Evolutionary conservation across 139 green algal species (phyloP).

Genomic region (Volvox africanus): DNA sequence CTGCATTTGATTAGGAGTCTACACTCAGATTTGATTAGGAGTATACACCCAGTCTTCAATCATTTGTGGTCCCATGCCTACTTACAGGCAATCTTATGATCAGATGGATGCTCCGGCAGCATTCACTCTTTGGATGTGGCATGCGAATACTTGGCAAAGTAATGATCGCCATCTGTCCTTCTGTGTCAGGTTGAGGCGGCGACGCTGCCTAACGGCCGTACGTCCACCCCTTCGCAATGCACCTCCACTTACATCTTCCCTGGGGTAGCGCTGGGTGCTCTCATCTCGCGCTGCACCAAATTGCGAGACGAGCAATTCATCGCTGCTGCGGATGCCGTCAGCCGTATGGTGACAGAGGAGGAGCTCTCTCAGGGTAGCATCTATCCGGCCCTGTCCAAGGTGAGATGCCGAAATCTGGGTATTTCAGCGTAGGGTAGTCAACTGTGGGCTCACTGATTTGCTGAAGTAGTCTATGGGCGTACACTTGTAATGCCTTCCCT

Average conservation of each 20-base stretch:
- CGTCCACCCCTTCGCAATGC: slow-evolving; percentile 57
- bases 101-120: no score
- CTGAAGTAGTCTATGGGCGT: no score
- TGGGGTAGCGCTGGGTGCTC: slow-evolving; percentile 61
- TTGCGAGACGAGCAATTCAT: slow-evolving; percentile 90
- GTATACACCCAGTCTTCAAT: no score
- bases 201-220: slow-evolving; percentile 42
- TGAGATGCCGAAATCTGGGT: slow-evolving; percentile 35
- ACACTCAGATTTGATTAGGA: no score
- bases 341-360: slow-evolving; percentile 75
- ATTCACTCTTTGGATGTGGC: no score
- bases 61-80: no score
- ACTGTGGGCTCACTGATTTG: no score
- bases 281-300: slow-evolving; percentile 71
- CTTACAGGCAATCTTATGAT: no score
- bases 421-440: no score
- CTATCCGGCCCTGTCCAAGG: slow-evolving; percentile 75
- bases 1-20: no score
- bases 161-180: neutral
- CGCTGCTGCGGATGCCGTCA: slow-evolving; percentile 82
- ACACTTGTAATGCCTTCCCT: no score
- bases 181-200: slow-evolving; percentile 13
- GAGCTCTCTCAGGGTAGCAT: slow-evolving; percentile 70
- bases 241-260: slow-evolving; percentile 79
- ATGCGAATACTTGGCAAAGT: no score